phyloP scores from a whole-genome alignment of 306 rosid species.

The Inga leiocalycina region DNA sequence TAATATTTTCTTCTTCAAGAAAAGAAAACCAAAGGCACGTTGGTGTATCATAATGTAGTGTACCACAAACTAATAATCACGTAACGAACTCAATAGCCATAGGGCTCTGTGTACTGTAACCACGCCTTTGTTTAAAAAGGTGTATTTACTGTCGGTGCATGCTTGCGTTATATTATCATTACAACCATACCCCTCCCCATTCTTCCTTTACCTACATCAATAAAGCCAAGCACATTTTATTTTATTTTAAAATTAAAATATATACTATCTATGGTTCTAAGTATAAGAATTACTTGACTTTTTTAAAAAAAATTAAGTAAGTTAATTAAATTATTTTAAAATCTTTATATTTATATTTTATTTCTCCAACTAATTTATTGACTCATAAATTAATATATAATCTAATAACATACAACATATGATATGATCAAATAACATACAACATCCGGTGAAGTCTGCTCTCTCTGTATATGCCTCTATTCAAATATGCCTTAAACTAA shows the following conservation, averaged over 20 bases:
- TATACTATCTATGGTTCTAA: accelerated
- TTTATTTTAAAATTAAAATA: not conserved
- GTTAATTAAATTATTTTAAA: too few species aligned
- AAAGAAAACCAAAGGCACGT: not conserved
- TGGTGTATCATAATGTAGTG: not conserved
- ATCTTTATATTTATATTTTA: too few species aligned
- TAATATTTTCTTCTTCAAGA: too few species aligned
- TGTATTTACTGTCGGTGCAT: conserved; percentile 21
- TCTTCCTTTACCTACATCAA: not conserved
- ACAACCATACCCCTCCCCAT: not conserved
- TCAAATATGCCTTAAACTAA: too few species aligned
- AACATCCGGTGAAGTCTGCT: too few species aligned
- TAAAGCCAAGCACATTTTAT: not conserved
- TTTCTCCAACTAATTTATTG: too few species aligned
- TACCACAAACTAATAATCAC: not conserved
- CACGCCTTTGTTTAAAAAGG: conserved; percentile 16
- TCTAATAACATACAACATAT: too few species aligned
- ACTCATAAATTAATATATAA: too few species aligned
- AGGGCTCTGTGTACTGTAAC: not conserved
- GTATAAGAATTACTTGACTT: too few species aligned
- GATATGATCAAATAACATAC: too few species aligned
- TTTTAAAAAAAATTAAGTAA: too few species aligned
- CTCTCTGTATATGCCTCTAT: too few species aligned
- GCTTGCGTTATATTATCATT: conserved; percentile 5
- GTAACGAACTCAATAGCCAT: not conserved